Evolutionary conservation across 176 grass and related monocot genomes (phyloP).

Genomic region (Aegilops bicornis): DNA sequence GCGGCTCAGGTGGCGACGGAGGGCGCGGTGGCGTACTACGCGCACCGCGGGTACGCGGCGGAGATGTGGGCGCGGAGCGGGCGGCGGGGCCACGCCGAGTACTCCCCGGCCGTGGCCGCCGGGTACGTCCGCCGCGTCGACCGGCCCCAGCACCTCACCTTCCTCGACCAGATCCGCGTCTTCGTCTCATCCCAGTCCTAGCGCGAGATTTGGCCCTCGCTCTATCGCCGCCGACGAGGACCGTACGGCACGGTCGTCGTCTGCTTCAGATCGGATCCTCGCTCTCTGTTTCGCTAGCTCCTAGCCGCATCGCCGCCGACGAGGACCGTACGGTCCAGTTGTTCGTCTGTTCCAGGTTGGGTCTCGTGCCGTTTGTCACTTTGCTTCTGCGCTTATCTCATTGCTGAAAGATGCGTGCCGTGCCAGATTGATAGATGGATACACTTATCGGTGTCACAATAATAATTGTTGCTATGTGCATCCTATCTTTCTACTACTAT

Average conservation of each 20-base stretch:
- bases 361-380: not conserved
- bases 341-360: not conserved
- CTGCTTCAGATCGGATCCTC: not conserved
- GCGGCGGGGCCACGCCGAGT: constrained; percentile 52
- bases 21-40: constrained; percentile 60
- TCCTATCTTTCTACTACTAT: not conserved
- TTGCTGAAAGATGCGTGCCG: not conserved
- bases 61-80: constrained; percentile 78
- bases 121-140: constrained; percentile 78
- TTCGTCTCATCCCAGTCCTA: constrained; percentile 55
- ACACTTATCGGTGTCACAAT: not conserved
- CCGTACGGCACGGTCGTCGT: not conserved
- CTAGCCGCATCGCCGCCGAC: not conserved
- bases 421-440: not conserved
- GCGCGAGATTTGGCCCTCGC: not conserved
- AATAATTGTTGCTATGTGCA: not conserved
- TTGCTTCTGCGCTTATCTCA: not conserved
- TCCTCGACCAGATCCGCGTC: constrained; percentile 77
- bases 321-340: not conserved
- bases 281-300: too few relatives aligned
- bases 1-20: not conserved
- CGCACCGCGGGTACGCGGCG: constrained; percentile 58
- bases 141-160: constrained; percentile 60
- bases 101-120: constrained; percentile 57
- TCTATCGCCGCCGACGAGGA: too few relatives aligned